phyloP scores from a whole-genome alignment of 352 stramenopile species.

The Pythium graminicola region DNA sequence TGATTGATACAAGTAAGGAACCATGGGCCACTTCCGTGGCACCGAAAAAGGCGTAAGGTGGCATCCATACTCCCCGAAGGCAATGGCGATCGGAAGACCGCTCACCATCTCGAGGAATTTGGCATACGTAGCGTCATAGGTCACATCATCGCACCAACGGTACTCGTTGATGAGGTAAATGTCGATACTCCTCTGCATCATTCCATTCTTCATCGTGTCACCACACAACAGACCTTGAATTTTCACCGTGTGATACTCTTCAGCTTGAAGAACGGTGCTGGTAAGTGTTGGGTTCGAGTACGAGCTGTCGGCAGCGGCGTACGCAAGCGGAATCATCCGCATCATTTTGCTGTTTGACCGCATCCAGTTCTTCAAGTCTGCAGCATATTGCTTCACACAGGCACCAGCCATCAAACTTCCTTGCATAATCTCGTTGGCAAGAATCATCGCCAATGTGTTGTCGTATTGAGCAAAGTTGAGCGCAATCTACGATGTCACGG shows the following conservation, averaged over 20 bases:
- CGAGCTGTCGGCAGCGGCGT: constrained; percentile 75
- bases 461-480: constrained; percentile 87
- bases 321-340: constrained; percentile 69
- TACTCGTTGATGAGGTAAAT: constrained; percentile 89
- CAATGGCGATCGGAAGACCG: constrained; percentile 75
- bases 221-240: constrained; percentile 80
- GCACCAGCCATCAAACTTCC: constrained; percentile 58
- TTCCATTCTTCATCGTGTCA: constrained; percentile 74
- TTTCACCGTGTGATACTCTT: constrained; percentile 79
- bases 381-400: constrained; percentile 79
- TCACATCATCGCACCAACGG: constrained; percentile 70
- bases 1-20: constrained; percentile 74
- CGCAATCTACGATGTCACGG: too few species aligned
- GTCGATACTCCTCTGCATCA: constrained; percentile 80
- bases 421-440: constrained; percentile 88
- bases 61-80: constrained; percentile 78
- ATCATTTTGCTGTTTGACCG: constrained; percentile 77
- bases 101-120: constrained; percentile 63
- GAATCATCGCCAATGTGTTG: constrained; percentile 75
- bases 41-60: too few species aligned
- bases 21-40: constrained; percentile 65
- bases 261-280: constrained; percentile 31
- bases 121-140: constrained; percentile 64
- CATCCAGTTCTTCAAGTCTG: constrained; percentile 87
- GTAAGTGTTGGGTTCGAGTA: constrained; percentile 40